These are phyloP conservation scores for Piper longum DNA, from an alignment of 164 flowering plant species.

Conservation along the genomic window DNA sequence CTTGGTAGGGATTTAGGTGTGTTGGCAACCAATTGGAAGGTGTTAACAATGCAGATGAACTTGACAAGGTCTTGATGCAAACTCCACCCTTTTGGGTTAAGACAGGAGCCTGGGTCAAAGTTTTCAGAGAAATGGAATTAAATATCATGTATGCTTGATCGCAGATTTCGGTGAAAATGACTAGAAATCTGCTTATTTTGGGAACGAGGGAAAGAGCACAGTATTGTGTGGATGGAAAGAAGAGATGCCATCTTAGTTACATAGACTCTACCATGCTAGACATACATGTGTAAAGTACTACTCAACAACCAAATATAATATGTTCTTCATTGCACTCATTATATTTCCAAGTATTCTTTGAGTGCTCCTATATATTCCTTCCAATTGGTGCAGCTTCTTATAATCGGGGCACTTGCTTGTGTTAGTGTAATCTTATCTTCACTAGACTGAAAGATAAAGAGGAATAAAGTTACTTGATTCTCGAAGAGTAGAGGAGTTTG, in stretches of 20 bases:
- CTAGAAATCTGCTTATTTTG: slow-evolving; percentile 18
- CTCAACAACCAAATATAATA: neutral
- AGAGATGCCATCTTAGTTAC: slow-evolving; percentile 22
- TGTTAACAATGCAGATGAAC: slow-evolving; percentile 16
- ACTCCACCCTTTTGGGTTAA: slow-evolving; percentile 30
- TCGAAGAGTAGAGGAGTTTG: slow-evolving; percentile 6
- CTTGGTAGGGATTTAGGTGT: neutral
- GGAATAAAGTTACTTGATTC: neutral
- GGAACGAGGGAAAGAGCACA: neutral
- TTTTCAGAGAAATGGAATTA: slow-evolving; percentile 15
- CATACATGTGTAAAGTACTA: neutral
- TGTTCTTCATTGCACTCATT: slow-evolving; percentile 1
- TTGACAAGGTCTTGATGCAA: slow-evolving; percentile 41
- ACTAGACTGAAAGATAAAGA: slow-evolving; percentile 10
- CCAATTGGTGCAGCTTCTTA: slow-evolving; percentile 25
- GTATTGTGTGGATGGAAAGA: neutral
- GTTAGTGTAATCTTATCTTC: slow-evolving; percentile 5
- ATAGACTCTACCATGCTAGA: slow-evolving; percentile 8
- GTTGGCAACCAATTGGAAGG: slow-evolving; percentile 4
- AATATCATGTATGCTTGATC: slow-evolving; percentile 20
- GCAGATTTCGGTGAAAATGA: slow-evolving; percentile 47
- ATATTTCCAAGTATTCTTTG: slow-evolving; percentile 5
- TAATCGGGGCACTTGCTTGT: slow-evolving; percentile 15
- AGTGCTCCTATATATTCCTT: slow-evolving; percentile 14
- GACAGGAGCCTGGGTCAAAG: slow-evolving; percentile 48